Evolutionary conservation across 257 asterid species (phyloP).

Genomic region (Verbascum thapsus): DNA sequence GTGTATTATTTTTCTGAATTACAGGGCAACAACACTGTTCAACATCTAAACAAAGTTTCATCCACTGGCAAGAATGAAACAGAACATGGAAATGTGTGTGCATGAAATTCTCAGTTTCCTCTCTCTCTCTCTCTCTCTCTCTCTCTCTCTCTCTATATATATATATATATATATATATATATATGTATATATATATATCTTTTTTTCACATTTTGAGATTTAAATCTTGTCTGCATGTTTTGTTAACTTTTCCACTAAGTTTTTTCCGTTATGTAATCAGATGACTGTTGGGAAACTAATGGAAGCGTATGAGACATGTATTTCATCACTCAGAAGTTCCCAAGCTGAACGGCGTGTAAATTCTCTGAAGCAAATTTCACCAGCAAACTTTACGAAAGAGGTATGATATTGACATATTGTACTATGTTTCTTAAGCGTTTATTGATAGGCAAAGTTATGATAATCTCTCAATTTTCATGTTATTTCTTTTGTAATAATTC

Average conservation of each 20-base stretch:
- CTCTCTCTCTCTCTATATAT: too few relatives aligned
- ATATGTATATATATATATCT: too few relatives aligned
- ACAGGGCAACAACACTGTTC: conserved; percentile 48
- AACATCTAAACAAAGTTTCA: conserved; percentile 38
- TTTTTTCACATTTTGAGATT: too few relatives aligned
- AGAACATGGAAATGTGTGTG: conserved; percentile 53
- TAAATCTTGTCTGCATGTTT: too few relatives aligned
- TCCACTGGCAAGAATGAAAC: conserved; percentile 40
- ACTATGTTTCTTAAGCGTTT: too few relatives aligned
- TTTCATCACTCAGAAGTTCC: conserved; percentile 48
- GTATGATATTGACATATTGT: too few relatives aligned
- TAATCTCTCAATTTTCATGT: too few relatives aligned
- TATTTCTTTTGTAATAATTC: too few relatives aligned
- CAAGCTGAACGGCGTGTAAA: conserved; percentile 70
- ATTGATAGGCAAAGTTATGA: too few relatives aligned
- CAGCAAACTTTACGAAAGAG: conserved; percentile 91
- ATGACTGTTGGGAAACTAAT: conserved; percentile 72
- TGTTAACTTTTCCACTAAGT: conserved; percentile 15
- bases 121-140: too few relatives aligned
- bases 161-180: too few relatives aligned
- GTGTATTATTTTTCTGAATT: conserved; percentile 30
- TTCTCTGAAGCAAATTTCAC: conserved; percentile 68
- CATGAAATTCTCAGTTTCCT: conserved; percentile 11
- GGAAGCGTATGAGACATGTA: conserved; percentile 68
- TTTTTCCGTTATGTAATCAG: conserved; percentile 44